A percentile compares a stretch with the other conserved stretches of the same genome.
phyloP scores from a whole-genome alignment of 2,329 filamentous ascomycete species.

The Arthroderma sp. region DNA sequence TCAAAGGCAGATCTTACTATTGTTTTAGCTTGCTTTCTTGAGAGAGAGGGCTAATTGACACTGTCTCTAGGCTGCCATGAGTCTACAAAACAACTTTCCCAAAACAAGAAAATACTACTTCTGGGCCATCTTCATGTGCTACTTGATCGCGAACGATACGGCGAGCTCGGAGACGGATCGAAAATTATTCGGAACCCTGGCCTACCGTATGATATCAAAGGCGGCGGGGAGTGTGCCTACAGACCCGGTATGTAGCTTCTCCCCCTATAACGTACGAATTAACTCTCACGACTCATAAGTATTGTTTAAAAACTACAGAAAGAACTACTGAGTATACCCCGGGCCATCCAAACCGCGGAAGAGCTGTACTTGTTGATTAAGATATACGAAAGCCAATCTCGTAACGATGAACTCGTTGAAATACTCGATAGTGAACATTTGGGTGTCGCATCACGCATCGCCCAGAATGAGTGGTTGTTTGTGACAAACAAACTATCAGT shows the following conservation, averaged over 20 bases:
- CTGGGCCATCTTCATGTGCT: conserved; percentile 38
- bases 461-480: conserved; percentile 35
- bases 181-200: conserved; percentile 39
- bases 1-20: not conserved
- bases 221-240: conserved; percentile 34
- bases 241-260: conserved; percentile 29
- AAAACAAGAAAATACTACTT: conserved; percentile 38
- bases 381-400: conserved; percentile 33
- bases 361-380: conserved; percentile 36
- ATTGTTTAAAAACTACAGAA: conserved; percentile 22
- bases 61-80: conserved; percentile 36
- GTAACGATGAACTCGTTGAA: conserved; percentile 30
- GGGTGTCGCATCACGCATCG: conserved; percentile 32
- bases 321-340: conserved; percentile 29
- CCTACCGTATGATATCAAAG: conserved; percentile 39
- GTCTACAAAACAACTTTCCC: conserved; percentile 39
- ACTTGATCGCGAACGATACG: conserved; percentile 29
- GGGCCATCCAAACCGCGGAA: conserved; percentile 36
- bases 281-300: conserved; percentile 11
- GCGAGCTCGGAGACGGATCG: conserved; percentile 31
- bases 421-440: conserved; percentile 33
- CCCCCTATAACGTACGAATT: conserved; percentile 3
- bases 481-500: conserved; percentile 28
- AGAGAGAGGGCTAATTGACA: conserved; percentile 15
- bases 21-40: not conserved